Percentiles rank a stretch among this genome's conserved stretches.
phyloP scores from a whole-genome alignment of 495 filamentous ascomycete species.

The Paragyromitra xinjiangensis region DNA sequence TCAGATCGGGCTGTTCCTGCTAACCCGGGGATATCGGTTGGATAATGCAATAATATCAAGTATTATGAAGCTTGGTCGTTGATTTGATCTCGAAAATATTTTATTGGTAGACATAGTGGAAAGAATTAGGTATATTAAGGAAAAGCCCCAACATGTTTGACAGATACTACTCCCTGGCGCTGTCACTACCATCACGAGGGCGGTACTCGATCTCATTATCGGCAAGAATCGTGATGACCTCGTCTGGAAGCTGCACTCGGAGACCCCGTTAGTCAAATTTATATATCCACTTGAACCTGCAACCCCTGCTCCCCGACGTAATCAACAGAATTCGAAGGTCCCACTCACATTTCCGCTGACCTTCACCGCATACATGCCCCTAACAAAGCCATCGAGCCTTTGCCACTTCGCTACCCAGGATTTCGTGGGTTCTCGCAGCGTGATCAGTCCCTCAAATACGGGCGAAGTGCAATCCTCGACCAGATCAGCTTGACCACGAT shows the following conservation, averaged over 20 bases:
- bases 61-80: conserved; percentile 42
- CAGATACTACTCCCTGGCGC: conserved; percentile 47
- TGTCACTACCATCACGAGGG: conserved; percentile 57
- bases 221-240: conserved; percentile 52
- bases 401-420: conserved; percentile 97
- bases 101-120: conserved; percentile 31
- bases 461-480: conserved; percentile 93
- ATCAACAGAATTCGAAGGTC: neutral
- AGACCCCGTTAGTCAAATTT: conserved; percentile 29
- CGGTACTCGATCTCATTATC: conserved; percentile 54
- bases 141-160: conserved; percentile 2
- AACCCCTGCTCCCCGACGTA: neutral
- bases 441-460: conserved; percentile 89
- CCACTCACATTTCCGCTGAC: conserved; percentile 76
- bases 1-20: conserved; percentile 31
- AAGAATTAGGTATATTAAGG: conserved; percentile 32
- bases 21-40: conserved; percentile 27
- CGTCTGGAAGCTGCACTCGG: conserved; percentile 62
- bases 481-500: conserved; percentile 77
- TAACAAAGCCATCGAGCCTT: conserved; percentile 83
- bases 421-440: conserved; percentile 74
- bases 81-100: neutral
- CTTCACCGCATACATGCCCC: conserved; percentile 91
- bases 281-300: neutral
- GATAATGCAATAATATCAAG: conserved; percentile 35